Evolutionary conservation across 2,329 filamentous ascomycete genomes (phyloP).

Genomic region (Hypoxylon sp.): DNA sequence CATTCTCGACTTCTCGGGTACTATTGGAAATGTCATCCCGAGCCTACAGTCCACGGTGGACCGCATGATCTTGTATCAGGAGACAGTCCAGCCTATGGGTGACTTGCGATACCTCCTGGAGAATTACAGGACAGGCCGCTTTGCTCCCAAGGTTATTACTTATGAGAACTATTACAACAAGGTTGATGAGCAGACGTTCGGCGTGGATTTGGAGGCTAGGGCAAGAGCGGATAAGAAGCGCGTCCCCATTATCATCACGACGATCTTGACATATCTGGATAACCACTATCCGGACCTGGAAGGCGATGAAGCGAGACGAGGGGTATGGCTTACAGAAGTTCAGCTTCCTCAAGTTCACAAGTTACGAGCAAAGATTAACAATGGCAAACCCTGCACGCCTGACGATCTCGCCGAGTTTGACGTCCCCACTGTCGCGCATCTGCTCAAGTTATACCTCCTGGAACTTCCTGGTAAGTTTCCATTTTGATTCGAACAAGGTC

Average conservation of each 20-base stretch:
- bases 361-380: slow-evolving; percentile 86
- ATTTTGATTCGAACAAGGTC: not conserved
- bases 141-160: slow-evolving; percentile 88
- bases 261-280: slow-evolving; percentile 93
- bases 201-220: slow-evolving; percentile 95
- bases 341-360: slow-evolving; percentile 88
- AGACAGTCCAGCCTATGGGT: slow-evolving; percentile 93
- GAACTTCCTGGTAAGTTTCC: slow-evolving; percentile 85
- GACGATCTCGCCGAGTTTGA: slow-evolving; percentile 90
- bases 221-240: slow-evolving; percentile 95
- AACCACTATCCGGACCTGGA: slow-evolving; percentile 98
- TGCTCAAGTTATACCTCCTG: slow-evolving; percentile 93
- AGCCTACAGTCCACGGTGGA: slow-evolving; percentile 96
- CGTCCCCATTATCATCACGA: slow-evolving; percentile 92
- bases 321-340: slow-evolving; percentile 95
- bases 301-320: slow-evolving; percentile 91
- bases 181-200: slow-evolving; percentile 97
- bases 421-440: slow-evolving; percentile 91
- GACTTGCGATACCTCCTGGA: slow-evolving; percentile 95
- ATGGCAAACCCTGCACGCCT: slow-evolving; percentile 82
- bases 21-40: slow-evolving; percentile 97
- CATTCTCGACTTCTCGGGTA: slow-evolving; percentile 95
- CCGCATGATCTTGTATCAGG: slow-evolving; percentile 99
- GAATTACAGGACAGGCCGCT: slow-evolving; percentile 95
- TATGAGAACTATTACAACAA: slow-evolving; percentile 99